These are phyloP conservation scores for Globisporangium iwayamae DNA, from an alignment of 352 stramenopile genomes.

Conservation along the genomic window DNA sequence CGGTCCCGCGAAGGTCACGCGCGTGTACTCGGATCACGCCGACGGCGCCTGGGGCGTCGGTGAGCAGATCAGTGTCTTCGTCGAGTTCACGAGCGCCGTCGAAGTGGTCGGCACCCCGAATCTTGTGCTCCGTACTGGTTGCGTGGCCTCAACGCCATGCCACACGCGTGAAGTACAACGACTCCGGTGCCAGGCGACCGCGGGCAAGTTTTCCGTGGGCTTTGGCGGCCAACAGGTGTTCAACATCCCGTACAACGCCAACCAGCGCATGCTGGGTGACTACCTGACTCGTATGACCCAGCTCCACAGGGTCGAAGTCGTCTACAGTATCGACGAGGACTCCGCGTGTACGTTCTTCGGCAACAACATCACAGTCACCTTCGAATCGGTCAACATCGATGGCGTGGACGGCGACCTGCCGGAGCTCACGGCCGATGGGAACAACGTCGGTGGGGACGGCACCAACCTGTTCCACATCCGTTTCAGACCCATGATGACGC, in stretches of 20 bases:
- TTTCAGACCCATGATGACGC: slow-evolving; percentile 34
- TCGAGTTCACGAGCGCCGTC: slow-evolving; percentile 70
- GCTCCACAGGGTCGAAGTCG: slow-evolving; percentile 52
- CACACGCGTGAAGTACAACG: slow-evolving; percentile 60
- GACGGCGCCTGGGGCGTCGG: slow-evolving; percentile 54
- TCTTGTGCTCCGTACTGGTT: slow-evolving; percentile 57
- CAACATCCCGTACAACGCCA: slow-evolving; percentile 71
- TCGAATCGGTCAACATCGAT: slow-evolving; percentile 70
- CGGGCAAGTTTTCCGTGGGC: slow-evolving; percentile 56
- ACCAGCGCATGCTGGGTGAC: slow-evolving; percentile 31
- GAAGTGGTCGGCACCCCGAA: slow-evolving; percentile 47
- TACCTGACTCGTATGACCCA: slow-evolving; percentile 63
- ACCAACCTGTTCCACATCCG: slow-evolving; percentile 41
- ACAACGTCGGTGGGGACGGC: slow-evolving; percentile 45
- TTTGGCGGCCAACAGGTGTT: slow-evolving; percentile 50
- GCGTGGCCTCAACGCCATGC: slow-evolving; percentile 34
- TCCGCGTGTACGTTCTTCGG: slow-evolving; percentile 70
- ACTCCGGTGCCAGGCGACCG: slow-evolving; percentile 53
- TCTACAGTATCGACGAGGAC: slow-evolving; percentile 58
- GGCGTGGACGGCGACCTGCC: slow-evolving; percentile 63
- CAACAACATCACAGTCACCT: slow-evolving; percentile 78
- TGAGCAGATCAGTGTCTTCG: slow-evolving; percentile 54
- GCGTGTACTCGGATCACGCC: slow-evolving; percentile 52
- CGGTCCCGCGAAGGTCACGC: slow-evolving; percentile 57
- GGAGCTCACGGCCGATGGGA: slow-evolving; percentile 45